Evolutionary conservation across 768 basidiomycete genomes (phyloP), one percentile per base, ranked within the genome.

Genomic region (Russula griseocarnosa): DNA sequence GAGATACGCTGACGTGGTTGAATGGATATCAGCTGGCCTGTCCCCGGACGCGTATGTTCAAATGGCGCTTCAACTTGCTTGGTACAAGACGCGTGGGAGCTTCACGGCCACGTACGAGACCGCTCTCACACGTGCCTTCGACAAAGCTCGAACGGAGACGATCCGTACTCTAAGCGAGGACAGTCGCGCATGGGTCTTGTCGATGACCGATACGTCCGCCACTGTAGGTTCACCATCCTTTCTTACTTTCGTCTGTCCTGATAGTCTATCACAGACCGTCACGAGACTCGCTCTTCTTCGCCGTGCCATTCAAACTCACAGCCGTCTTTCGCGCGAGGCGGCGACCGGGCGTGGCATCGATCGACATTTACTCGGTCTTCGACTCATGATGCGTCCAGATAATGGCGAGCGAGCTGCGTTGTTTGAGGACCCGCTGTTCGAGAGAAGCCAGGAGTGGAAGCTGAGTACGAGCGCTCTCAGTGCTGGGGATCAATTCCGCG

Each of bases 21-120:
- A 34, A 18, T 1, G 20, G n/a, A 20, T 46, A 26, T 58, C 6
- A 87, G 85, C 79, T 52, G 78, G 79, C 46, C 73, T 82, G 22
- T 76, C 83, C 5, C 86, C 94, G 0, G 95, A 98, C 71, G 90
- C 90, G 1, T 97, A 84, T 75, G 82, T 96, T 55, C 95, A 98
- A 72, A 89, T 96, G 82, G 90, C 86, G 0, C 79, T 97, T 22
- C 95, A 98, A 72, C 82, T 97, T 11, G 94, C 94, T 4, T 97
- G 90, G 87, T 92, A 89, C 76, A 83, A 82, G 72, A 84, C 86
- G 24, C 88, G 86, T 52, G 85, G 84, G 13, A 76, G 79, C 62
- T 87, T 92, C 69, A 91, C 92, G 4, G 92, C 95, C 1, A 93
- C 91, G 8, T 97, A 98, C 73, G 95, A 98, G 75, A 97, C 94